Evolutionary conservation across 345 rosid genomes (phyloP), one percentile per base, ranked within the genome.

Genomic region (Boechera retrofracta): DNA sequence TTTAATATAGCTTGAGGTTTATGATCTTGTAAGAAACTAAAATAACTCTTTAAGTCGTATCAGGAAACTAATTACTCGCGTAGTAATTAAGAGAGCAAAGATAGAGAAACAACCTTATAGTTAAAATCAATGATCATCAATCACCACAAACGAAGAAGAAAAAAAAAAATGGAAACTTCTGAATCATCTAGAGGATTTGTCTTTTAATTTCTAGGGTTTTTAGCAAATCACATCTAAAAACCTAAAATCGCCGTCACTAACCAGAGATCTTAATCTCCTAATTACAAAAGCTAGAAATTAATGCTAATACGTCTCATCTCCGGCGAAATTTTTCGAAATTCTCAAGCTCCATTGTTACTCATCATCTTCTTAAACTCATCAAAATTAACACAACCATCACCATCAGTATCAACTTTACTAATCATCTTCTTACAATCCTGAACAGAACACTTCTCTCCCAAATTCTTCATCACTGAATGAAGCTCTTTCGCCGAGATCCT

Each of bases 291-390:
- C 53, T 48, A 48, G 26, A 48, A 48, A 67, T 45, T 15, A 48
- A 48, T 6, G 49, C 49, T 15, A 45, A 13, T 36, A 36, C 10
- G 41, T 1, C 48, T 11, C 1, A 44, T 31, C 42, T 10, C 42
- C 63, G 42, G 10, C 49, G 18, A 41, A 62, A n/a, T 4, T 3
- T 21, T 39, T 4, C 45, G 10, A 24, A 21, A 61, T 6, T 21
- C 2, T 65, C 63, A 72, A 16, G 49, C 56, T 10, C 73, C 55
- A 8, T n/a, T 56, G 31, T 67, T 31, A 18, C 16, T 74, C 99
- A 95, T 95, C 99, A 95, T 95, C 85, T 57, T 67, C 89, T 90
- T 92, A 38, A 95, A 95, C 92, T 95, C 99, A 71, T 92, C 91
- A 47, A 95, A 95, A 55, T 95, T 90, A 51, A 95, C 99, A 49